Percentiles rank a stretch among this genome's conserved stretches.
Evolutionary conservation across 2,329 filamentous ascomycete genomes (phyloP).

Genomic region (Diaporthe ilicicola): DNA sequence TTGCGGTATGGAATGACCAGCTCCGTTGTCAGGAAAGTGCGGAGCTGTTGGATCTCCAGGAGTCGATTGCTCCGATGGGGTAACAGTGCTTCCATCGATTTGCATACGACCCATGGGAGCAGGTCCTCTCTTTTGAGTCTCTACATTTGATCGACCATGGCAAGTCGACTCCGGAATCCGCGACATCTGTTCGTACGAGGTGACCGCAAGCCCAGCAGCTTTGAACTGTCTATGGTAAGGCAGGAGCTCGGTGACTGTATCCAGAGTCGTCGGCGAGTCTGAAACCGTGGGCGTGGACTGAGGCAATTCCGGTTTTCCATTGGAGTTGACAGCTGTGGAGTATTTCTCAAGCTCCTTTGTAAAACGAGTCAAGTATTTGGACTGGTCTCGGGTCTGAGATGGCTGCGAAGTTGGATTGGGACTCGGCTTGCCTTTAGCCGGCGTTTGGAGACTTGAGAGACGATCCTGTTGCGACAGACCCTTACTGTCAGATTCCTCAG

Average conservation of each 20-base stretch:
- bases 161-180: slow-evolving; percentile 15
- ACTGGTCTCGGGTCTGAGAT: slow-evolving; percentile 55
- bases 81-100: slow-evolving; percentile 30
- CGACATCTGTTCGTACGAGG: slow-evolving; percentile 56
- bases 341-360: slow-evolving; percentile 52
- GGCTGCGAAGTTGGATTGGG: slow-evolving; percentile 30
- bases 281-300: slow-evolving; percentile 51
- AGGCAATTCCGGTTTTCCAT: slow-evolving; percentile 45
- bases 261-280: slow-evolving; percentile 53
- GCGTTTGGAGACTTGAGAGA: slow-evolving; percentile 45
- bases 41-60: not conserved
- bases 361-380: slow-evolving; percentile 51
- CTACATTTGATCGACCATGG: not conserved
- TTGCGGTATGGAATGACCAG: not conserved
- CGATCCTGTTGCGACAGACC: slow-evolving; percentile 55
- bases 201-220: slow-evolving; percentile 64
- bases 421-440: slow-evolving; percentile 33
- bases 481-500: slow-evolving; percentile 55
- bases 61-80: slow-evolving; percentile 23
- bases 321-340: slow-evolving; percentile 47
- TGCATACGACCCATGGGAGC: not conserved
- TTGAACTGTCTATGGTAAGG: slow-evolving; percentile 63
- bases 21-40: not conserved
- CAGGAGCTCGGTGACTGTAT: slow-evolving; percentile 61
- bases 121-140: not conserved